Evolutionary conservation across 192 early-diverging fungal genomes (phyloP), one percentile per base, ranked within the genome.

Genomic region (Entomortierella beljakovae): DNA sequence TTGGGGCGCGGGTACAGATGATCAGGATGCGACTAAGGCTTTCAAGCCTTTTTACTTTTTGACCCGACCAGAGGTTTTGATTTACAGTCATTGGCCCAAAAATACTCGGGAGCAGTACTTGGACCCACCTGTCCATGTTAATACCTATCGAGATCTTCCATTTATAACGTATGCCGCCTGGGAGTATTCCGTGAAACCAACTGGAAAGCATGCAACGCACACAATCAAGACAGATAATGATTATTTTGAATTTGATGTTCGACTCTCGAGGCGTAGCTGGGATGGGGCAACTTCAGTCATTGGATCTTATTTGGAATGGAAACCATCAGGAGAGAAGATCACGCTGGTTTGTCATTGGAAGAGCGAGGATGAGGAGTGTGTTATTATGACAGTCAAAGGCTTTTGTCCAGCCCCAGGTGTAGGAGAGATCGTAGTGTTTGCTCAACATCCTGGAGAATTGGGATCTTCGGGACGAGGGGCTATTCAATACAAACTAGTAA

Each of bases 31-130:
- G 6, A 59, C 46, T 2, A 79, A 71, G 26, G 38, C 32, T 13
- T 84, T 85, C 43, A 56, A 80, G 33, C 83, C 86, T 5, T 71
- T 71, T 23, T 86, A 87, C 52, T 89, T 89, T 62, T 66, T 89
- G 28, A 59, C 70, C 11, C 54, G 65, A 26, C 87, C 86, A 3
- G 70, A 73, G 8, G 22, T 57, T 10, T 61, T 88, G 60, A 89
- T 89, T 32, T 89, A 80, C 52, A 76, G 75, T 23, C 87, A 88
- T 63, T 82, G 80, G 56, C 87, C 88, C 1, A 64, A 64, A 16
- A 59, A 87, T 8, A 13, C 60, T 6, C 35, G 49, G 6, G 62
- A 88, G 10, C 88, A 89, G 68, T 86, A 74, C 49, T 53, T 89
- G 15, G 37, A 70, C 18, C 82, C 83, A 33, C 82, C 81, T 3